Evolutionary conservation across 2,329 filamentous ascomycete genomes (phyloP), one percentile per base, ranked within the genome.

Genomic region (Parastagonospora nodorum): DNA sequence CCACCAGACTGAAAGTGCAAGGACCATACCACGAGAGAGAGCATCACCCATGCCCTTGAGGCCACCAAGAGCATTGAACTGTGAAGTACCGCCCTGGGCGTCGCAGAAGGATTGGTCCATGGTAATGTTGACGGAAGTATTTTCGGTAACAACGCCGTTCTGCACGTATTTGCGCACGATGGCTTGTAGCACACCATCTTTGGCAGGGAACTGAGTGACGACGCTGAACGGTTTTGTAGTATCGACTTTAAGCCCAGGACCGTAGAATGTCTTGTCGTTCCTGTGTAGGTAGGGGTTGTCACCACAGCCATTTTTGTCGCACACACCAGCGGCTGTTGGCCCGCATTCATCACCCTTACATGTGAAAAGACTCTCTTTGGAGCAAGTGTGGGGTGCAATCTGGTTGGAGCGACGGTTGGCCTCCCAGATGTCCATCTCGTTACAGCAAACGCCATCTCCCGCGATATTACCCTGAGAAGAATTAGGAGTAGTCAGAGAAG

Each of bases 131-230:
- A 53, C 43, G n/a, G 78, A 66, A 8, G 80, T 77, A 75, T 87
- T 86, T 60, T 80, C 74, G 60, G 87, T 82, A 53, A 85, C 78
- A 32, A 76, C 75, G 59, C 83, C 84, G 70, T 83, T 75, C 74
- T 88, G 86, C 49, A 86, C 80, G 71, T 88, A 88, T 72, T 86
- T 79, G 62, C 86, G 83, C 61, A 80, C 81, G 70, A 88, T 86
- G 71, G 85, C 80, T 45, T 74, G 77, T 41, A 88, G 82, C 8
- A 75, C 73, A 49, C 85, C 84, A 51, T 78, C 70, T 42, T 79
- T 83, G 45, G 82, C 83, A 59, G 84, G 72, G 76, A 88, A 88
- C 71, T 88, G 85, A 8, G 86, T 88, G 50, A 88, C 82, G 19
- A 89, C 84, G 8, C 85, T 88, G 61, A 88, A 72, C 61, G 82